Percentiles rank a stretch among this genome's conserved stretches.
Evolutionary conservation across 106 monocot genomes (phyloP).

Genomic region (Dendrobium officinale): DNA sequence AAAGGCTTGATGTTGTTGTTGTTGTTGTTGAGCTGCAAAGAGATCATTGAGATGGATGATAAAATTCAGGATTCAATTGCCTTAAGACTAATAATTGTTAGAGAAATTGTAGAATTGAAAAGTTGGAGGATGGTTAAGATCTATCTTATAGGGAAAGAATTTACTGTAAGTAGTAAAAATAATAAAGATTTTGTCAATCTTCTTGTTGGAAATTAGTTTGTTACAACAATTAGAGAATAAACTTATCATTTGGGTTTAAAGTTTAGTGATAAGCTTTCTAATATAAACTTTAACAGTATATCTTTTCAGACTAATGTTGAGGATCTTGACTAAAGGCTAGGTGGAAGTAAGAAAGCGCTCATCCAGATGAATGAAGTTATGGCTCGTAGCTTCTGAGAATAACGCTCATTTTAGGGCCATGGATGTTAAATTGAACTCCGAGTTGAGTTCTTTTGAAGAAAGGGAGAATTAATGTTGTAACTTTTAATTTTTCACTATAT

Average conservation of each 20-base stretch:
- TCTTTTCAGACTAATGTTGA: too few relatives aligned
- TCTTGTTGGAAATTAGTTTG: conserved; percentile 41
- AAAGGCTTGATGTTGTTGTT: too few relatives aligned
- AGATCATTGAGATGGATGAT: conserved; percentile 67
- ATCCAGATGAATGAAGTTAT: too few relatives aligned
- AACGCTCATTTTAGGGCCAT: too few relatives aligned
- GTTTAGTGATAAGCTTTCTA: conserved; percentile 46
- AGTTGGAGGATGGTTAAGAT: conserved; percentile 38
- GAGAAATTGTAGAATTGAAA: conserved; percentile 45
- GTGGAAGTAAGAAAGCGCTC: too few relatives aligned
- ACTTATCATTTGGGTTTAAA: conserved; percentile 31
- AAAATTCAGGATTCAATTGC: conserved; percentile 50
- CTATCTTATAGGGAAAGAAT: conserved; percentile 57
- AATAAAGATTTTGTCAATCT: conserved; percentile 39
- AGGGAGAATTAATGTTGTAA: too few relatives aligned
- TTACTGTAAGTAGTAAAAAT: conserved; percentile 51
- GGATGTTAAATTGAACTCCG: too few relatives aligned
- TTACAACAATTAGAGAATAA: conserved; percentile 32
- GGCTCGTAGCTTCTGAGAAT: too few relatives aligned
- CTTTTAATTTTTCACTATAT: too few relatives aligned
- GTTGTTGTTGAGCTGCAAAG: conserved; percentile 28
- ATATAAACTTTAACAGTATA: neutral
- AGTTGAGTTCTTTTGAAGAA: too few relatives aligned
- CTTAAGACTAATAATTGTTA: conserved; percentile 13
- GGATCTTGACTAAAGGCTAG: too few relatives aligned